Evolutionary conservation across 352 stramenopile genomes (phyloP).

Genomic region (Globisporangium paroecandrum): DNA sequence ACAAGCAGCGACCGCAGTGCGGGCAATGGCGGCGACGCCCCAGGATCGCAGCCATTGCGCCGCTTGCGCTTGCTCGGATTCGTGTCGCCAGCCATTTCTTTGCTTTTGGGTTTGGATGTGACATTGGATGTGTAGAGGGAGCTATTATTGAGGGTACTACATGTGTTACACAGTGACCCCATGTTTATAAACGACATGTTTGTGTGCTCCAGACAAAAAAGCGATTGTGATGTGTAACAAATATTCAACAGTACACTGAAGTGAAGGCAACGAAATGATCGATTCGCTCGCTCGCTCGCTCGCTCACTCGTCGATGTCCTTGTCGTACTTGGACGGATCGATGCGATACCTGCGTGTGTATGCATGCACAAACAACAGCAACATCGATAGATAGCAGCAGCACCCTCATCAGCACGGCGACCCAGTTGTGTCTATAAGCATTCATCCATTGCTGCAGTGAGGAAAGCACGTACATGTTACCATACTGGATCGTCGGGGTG

Average conservation of each 20-base stretch:
- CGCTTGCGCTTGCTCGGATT: background rate
- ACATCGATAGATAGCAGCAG: background rate
- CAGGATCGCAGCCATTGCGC: background rate
- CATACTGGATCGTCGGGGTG: background rate
- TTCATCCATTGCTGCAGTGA: background rate
- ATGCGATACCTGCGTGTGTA: background rate
- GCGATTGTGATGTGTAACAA: too few relatives aligned
- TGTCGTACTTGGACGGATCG: background rate
- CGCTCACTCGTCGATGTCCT: background rate
- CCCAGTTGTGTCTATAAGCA: too few relatives aligned
- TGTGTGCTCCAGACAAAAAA: too few relatives aligned
- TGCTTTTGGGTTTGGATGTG: background rate
- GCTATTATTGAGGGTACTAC: too few relatives aligned
- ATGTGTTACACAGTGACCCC: too few relatives aligned
- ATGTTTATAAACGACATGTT: too few relatives aligned
- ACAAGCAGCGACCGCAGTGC: slow-evolving; percentile 22
- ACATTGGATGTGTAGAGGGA: too few relatives aligned
- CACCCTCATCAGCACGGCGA: background rate
- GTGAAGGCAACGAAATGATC: background rate
- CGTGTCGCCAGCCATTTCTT: slow-evolving; percentile 10
- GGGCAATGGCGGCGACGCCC: too few relatives aligned
- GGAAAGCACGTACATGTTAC: background rate
- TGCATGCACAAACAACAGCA: background rate
- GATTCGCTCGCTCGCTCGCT: too few relatives aligned
- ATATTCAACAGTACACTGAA: background rate